Base-by-base conservation (phyloP, 73 alveolate genomes). In the Symbiodinium pilosum region DNA sequence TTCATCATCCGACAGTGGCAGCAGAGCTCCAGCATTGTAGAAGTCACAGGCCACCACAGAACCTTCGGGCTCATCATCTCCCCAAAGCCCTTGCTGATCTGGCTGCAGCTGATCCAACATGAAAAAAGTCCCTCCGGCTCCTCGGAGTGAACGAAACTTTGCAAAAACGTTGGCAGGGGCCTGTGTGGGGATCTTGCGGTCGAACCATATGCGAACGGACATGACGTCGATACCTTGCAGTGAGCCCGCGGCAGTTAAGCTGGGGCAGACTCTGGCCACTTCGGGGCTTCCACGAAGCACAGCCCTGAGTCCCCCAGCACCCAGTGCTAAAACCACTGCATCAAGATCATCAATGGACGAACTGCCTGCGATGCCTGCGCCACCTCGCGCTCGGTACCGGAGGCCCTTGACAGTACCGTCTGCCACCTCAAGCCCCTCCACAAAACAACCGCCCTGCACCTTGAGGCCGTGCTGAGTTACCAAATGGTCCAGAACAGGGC, bases 1-100 rank as follows among this genome's bases (percentile, higher is more conserved):
- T 68, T 93, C 98, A 84, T 93, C 98, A 77, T 93, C 92, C 14
- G 92, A 44, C 69, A 93, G 43, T 30, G 98, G 85, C 71, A 93
- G 51, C 56, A 93, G 68, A 38, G 98, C 98, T 0, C 98, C 98
- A 2, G 98, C 98, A n/a, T 93, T 93, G 98, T 93, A 93, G 68
- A 93, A 93, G 84, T 93, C 98, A 28, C 98, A 93, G 30, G 98
- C 98, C 84, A 93, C 98, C 85, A 93, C 98, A 4, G 98, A 93
- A 39, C 98, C 98, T 64, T 73, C 69, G 26, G 83, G 59, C 44
- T 16, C 96, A 7, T 92, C 98, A 2, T 43, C 98, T 26, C 56
- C 98, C 98, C 98, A 93, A 14, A 93, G 87, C 1, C 39, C 98
- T 68, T 93, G 69, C 84, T 86, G 47, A 84, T 77, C 92, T 30